These are phyloP conservation scores for Jacaranda copaia DNA, from an alignment of 257 asterid genomes.

Conservation along the genomic window DNA sequence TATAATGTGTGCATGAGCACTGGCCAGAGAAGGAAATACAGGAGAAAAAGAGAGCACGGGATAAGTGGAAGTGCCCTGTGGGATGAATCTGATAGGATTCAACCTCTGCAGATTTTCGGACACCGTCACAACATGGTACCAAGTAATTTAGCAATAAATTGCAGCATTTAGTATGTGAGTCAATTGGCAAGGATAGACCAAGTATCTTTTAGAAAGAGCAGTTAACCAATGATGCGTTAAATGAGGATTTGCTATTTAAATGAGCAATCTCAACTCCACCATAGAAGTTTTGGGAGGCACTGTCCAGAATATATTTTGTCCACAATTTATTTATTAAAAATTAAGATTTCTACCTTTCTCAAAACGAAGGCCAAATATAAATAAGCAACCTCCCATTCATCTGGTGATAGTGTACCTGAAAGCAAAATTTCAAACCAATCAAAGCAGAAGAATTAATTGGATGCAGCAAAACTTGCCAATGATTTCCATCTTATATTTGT, in stretches of 20 bases:
- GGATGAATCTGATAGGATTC: too few relatives aligned
- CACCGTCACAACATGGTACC: too few relatives aligned
- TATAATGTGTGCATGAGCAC: too few relatives aligned
- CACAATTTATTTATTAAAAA: background rate
- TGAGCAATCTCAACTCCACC: background rate
- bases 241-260: background rate
- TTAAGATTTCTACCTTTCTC: conserved; percentile 61
- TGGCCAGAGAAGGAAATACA: too few relatives aligned
- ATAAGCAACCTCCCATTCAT: conserved; percentile 98
- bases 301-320: background rate
- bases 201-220: too few relatives aligned
- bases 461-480: background rate
- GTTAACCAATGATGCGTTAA: too few relatives aligned
- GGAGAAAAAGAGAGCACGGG: too few relatives aligned
- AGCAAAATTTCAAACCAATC: conserved; percentile 18
- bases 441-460: background rate
- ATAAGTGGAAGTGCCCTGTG: too few relatives aligned
- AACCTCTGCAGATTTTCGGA: too few relatives aligned
- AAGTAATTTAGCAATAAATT: too few relatives aligned
- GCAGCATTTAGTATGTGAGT: too few relatives aligned
- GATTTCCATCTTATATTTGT: background rate
- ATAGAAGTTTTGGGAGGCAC: background rate
- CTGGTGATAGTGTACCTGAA: conserved; percentile 86
- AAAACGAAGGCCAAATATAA: conserved; percentile 81
- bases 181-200: too few relatives aligned